phyloP scores from a whole-genome alignment of 805 yeast genomes.

The Zygotorulaspora sp. region DNA sequence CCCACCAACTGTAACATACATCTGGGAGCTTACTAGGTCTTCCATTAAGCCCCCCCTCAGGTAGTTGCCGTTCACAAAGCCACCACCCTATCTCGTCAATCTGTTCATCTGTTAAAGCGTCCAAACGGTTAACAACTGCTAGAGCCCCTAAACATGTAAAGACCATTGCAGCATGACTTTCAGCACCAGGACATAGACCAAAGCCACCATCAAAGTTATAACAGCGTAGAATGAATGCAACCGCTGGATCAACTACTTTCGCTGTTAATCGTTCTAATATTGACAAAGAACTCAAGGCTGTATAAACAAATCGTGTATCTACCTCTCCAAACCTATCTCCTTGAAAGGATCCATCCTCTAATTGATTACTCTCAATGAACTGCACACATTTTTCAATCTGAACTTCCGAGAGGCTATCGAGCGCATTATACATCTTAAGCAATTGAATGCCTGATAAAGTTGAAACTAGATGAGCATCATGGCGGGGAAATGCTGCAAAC shows the following conservation, averaged over 20 bases:
- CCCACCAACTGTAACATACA: conserved; percentile 99
- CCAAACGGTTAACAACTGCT: conserved; percentile 59
- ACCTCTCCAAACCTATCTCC: conserved; percentile 93
- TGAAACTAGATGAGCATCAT: conserved; percentile 81
- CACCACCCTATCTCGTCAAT: conserved; percentile 63
- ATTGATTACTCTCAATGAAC: conserved; percentile 38
- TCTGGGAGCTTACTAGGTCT: conserved; percentile 94
- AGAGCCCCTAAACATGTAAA: conserved; percentile 82
- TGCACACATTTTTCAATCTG: conserved; percentile 35
- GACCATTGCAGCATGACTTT: conserved; percentile 89
- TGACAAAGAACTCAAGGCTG: conserved; percentile 68
- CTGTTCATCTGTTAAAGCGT: conserved; percentile 39
- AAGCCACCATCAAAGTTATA: conserved; percentile 94
- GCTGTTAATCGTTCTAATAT: conserved; percentile 59
- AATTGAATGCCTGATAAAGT: conserved; percentile 87
- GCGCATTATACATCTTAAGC: conserved; percentile 56
- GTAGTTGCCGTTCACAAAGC: conserved; percentile 86
- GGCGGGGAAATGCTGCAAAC: conserved; percentile 84
- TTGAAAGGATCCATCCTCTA: conserved; percentile 64
- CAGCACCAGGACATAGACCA: conserved; percentile 92
- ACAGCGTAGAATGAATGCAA: conserved; percentile 60
- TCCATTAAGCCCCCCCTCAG: conserved; percentile 89
- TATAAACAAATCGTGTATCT: conserved; percentile 87
- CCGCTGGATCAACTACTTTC: conserved; percentile 58
- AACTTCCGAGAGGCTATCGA: conserved; percentile 40